These are phyloP conservation scores for Monosporozyma servazzii DNA, from an alignment of 805 yeast genomes.

Conservation along the genomic window DNA sequence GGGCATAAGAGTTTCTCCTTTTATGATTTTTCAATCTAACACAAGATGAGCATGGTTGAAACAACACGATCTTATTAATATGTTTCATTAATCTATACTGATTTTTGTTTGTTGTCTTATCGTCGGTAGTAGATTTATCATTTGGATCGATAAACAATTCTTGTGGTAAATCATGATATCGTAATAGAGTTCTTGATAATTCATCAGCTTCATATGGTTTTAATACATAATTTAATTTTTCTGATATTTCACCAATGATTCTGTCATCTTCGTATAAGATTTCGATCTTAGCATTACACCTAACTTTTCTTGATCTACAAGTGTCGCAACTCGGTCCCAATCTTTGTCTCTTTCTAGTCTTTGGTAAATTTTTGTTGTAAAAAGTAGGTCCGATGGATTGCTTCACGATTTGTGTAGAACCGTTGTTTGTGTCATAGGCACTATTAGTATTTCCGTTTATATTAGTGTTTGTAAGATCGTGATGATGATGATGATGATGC, in stretches of 20 bases:
- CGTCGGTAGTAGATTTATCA: neutral
- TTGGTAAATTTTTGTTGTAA: neutral
- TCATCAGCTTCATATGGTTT: constrained; percentile 9
- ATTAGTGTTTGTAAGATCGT: no score
- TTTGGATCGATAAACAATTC: neutral
- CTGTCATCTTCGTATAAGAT: constrained; percentile 28
- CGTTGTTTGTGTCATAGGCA: neutral
- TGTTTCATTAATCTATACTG: constrained; percentile 14
- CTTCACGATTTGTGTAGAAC: neutral
- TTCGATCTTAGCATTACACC: constrained; percentile 58
- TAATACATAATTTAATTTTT: constrained; percentile 17
- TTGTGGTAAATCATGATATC: neutral
- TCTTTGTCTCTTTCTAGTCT: constrained; percentile 41
- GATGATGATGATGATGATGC: no score
- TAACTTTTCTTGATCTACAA: constrained; percentile 60
- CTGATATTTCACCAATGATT: constrained; percentile 13
- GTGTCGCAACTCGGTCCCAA: constrained; percentile 69
- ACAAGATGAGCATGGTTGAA: constrained; percentile 50
- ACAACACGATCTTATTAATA: constrained; percentile 35
- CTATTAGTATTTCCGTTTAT: neutral
- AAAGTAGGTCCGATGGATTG: neutral
- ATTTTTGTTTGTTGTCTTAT: neutral
- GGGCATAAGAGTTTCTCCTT: neutral
- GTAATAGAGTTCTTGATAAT: constrained; percentile 1
- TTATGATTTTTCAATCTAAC: constrained; percentile 12